Base-by-base conservation (phyloP, 2,329 filamentous ascomycete genomes). In the Aureobasidium pullulans region DNA sequence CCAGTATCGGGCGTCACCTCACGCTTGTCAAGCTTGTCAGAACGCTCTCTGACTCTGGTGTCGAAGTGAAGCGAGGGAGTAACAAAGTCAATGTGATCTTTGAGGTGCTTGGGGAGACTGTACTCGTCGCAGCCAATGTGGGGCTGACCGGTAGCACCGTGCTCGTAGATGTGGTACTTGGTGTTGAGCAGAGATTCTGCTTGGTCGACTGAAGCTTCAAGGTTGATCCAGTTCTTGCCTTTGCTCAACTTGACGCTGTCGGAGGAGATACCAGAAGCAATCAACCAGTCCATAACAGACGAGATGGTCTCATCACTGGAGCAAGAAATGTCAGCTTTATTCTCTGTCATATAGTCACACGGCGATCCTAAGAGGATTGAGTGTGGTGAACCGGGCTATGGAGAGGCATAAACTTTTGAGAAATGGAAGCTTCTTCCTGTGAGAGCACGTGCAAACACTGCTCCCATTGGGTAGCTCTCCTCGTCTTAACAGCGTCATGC, bases 271-370 rank as follows among this genome's bases (percentile, higher is more conserved):
- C 83, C 84, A 23, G 77, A 75, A 5, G 70, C 67, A 19, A 73
- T 68, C n/a, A 85, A 74, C 83, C 83, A 86, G 8, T 72, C 71
- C 64, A 76, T 76, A 32, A 84, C 79, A 1, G 76, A 70, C 15
- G 37, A 29, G 32, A 59, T 32, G 19, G 47, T 59, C 32, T 59
- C 57, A 6, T 52, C 47, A 31, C 57, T 56, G 39, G 3, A 42
- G 10, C 11, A 23, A 23, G 23, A 23, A 15, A 13, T 28, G 11
- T 57, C 8, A 57, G 53, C 53, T 13, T 13, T 2, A 7, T 19
- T 11, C n/a, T 23, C 10, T 23, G 23, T 23, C 23, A 23, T 23
- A 23, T 4, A 23, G 23, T 4, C 23, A 23, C 23, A 23, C 23
- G 23, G 3, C 23, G 23, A 23, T 23, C 23, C 23, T 23, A 23